A percentile compares a stretch with the other conserved stretches of the same genome.
These are phyloP conservation scores for Nannochloris sp. DNA, from an alignment of 139 green algal species.

Conservation along the genomic window DNA sequence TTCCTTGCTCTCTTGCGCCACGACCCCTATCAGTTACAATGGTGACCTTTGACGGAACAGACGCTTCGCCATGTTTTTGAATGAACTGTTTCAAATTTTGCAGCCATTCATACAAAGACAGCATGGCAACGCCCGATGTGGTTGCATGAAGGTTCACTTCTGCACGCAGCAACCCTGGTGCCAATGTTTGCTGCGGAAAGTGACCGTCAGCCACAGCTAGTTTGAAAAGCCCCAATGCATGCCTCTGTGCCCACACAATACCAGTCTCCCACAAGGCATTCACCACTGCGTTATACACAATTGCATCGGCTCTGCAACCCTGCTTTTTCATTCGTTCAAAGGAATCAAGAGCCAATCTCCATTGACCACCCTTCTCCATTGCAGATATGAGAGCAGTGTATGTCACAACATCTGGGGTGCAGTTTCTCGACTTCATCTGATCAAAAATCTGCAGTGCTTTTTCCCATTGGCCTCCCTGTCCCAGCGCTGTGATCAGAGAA, in stretches of 20 bases:
- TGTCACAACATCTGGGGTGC: conserved; percentile 68
- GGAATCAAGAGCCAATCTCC: conserved; percentile 22
- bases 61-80: neutral
- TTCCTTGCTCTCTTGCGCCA: conserved; percentile 63
- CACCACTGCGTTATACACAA: conserved; percentile 81
- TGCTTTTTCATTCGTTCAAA: conserved; percentile 25
- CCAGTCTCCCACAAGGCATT: conserved; percentile 77
- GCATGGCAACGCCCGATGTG: conserved; percentile 73
- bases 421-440: conserved; percentile 63
- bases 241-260: conserved; percentile 57
- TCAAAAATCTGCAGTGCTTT: conserved; percentile 70
- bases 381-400: conserved; percentile 68
- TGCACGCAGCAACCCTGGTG: conserved; percentile 13
- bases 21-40: conserved; percentile 42
- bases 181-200: conserved; percentile 43
- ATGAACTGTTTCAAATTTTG: conserved; percentile 40
- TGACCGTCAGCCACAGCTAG: conserved; percentile 40
- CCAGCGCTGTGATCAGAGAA: conserved; percentile 30
- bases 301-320: conserved; percentile 43
- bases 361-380: conserved; percentile 36
- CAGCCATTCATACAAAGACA: conserved; percentile 71
- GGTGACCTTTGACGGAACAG: conserved; percentile 18
- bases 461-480: conserved; percentile 52
- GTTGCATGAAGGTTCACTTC: conserved; percentile 78
- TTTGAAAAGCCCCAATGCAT: conserved; percentile 31